Conservation (phyloP, 371 early-diverging fungal genomes). For the Gilbertella persicaria region DNA sequence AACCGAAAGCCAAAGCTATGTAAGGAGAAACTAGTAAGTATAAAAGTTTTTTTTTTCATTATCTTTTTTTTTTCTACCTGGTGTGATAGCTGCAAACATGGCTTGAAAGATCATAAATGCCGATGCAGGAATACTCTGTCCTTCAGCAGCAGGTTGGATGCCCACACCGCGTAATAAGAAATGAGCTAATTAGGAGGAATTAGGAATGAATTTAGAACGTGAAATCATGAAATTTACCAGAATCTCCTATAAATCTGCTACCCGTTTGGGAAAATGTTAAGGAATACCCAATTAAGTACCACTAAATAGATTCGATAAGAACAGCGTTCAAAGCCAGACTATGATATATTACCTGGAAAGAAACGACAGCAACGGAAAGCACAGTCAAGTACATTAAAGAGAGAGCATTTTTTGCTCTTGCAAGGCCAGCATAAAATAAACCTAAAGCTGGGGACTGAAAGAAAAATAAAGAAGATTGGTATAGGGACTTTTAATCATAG, state of each 20-base stretch:
- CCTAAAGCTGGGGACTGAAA: slow-evolving; percentile 68
- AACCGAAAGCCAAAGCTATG: slow-evolving; percentile 79
- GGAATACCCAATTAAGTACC: slow-evolving; percentile 87
- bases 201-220: neutral
- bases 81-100: slow-evolving; percentile 75
- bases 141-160: slow-evolving; percentile 38
- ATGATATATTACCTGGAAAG: slow-evolving; percentile 57
- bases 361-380: slow-evolving; percentile 79
- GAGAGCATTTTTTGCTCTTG: slow-evolving; percentile 77
- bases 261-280: slow-evolving; percentile 78
- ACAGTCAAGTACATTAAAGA: slow-evolving; percentile 81
- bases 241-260: slow-evolving; percentile 76
- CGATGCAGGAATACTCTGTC: slow-evolving; percentile 58
- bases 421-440: slow-evolving; percentile 85
- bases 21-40: slow-evolving; percentile 28
- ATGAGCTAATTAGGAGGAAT: slow-evolving; percentile 19
- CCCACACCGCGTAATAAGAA: slow-evolving; percentile 50
- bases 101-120: slow-evolving; percentile 74
- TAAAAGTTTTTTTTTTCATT: neutral
- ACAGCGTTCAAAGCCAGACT: neutral
- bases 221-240: slow-evolving; percentile 32
- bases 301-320: slow-evolving; percentile 35
- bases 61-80: slow-evolving; percentile 26
- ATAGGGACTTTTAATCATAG: neutral
- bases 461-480: neutral